Evolutionary conservation across 805 yeast species (phyloP), one percentile per base, ranked within the genome.

Genomic region (Starmerella vaccinii): DNA sequence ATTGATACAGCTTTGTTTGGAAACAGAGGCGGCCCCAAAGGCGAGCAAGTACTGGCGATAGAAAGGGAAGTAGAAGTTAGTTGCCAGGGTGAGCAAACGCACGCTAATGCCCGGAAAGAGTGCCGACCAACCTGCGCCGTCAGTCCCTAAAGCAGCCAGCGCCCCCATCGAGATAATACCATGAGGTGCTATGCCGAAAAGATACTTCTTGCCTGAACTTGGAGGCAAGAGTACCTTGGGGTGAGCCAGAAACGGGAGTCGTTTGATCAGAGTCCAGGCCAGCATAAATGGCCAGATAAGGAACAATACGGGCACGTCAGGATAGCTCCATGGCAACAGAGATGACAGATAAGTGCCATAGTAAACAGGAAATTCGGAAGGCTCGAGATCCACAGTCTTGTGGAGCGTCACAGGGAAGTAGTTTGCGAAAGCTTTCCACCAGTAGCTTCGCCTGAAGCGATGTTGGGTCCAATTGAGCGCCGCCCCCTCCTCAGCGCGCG

Each of bases 101-200:
- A 80, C 72, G 5, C 80, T 78, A n/a, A 92, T 78, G 0, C 95
- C 95, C 0, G 97, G 96, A 57, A 90, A 86, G 12, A 77, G 56
- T 19, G 74, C 65, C 19, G 77, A 70, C 74, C 84, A 82, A 22
- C 76, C 73, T 4, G 87, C 80, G 21, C 94, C 90, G 53, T 89
- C 88, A 4, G 95, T 84, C 0, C 82, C 87, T 55, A 89, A 70
- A 0, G 82, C 80, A 1, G 95, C 95, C 64, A 89, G 80, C 0
- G 82, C 89, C 2, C 97, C 96, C 76, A 89, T 74, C 1, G 95
- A 84, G 12, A 89, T 88, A 15, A 90, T 89, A 0, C 98, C 98
- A 65, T 92, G 98, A 0, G 98, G 98, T 65, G 89, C 97, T 61
- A 86, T 82, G 0, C 96, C 95, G 67, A 90, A 90, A 2, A 90